phyloP scores from a whole-genome alignment of 257 asterid species.

The Nicotiana knightiana region DNA sequence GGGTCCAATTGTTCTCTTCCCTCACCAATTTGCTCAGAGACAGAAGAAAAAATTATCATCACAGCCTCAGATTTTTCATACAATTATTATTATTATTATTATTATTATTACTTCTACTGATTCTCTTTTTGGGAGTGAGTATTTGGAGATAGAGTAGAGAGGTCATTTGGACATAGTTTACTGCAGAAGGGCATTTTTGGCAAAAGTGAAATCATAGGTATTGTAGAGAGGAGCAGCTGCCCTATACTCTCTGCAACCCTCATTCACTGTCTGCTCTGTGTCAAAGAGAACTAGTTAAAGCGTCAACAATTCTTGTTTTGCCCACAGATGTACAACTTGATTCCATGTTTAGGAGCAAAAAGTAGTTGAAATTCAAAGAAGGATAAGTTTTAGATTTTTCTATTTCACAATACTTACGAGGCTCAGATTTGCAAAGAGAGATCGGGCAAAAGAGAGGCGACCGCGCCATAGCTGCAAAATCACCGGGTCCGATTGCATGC shows the following conservation, averaged over 20 bases:
- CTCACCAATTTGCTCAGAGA: neutral
- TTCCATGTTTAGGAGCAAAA: neutral
- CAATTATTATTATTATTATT: neutral
- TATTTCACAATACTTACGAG: neutral
- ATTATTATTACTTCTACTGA: neutral
- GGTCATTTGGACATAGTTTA: neutral
- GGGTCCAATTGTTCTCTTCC: neutral
- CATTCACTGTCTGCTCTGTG: neutral
- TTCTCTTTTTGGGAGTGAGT: neutral
- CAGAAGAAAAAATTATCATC: neutral
- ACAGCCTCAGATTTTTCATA: neutral
- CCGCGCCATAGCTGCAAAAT: slow-evolving; percentile 43
- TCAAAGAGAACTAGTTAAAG: too few species aligned
- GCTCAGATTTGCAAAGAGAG: too few species aligned
- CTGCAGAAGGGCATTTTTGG: neutral
- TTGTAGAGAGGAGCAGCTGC: neutral
- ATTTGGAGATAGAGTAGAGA: too few species aligned
- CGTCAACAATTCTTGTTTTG: too few species aligned
- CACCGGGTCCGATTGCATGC: too few species aligned
- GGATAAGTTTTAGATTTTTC: too few species aligned
- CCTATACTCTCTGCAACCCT: neutral
- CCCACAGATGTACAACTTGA: neutral
- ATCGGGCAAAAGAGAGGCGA: neutral
- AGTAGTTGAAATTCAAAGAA: neutral
- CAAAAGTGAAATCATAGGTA: neutral